Conservation (phyloP, 495 filamentous ascomycete genomes). For the Hyaloscypha bicolor region DNA sequence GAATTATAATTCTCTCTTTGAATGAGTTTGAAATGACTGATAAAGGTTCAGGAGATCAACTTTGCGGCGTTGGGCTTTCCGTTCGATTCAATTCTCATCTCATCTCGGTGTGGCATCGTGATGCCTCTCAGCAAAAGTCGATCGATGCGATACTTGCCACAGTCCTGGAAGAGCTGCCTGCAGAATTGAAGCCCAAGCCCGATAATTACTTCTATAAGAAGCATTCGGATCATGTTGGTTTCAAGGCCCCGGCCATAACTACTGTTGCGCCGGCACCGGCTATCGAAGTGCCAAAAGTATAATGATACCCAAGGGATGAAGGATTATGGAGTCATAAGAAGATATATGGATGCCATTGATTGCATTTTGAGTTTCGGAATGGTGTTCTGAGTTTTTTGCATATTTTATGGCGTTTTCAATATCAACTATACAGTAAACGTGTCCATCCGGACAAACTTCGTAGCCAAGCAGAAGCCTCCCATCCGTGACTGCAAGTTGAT, state of each 20-base stretch:
- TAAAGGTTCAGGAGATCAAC: constrained; percentile 65
- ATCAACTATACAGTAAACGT: constrained; percentile 5
- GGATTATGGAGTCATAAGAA: neutral
- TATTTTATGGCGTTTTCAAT: constrained; percentile 24
- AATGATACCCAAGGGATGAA: constrained; percentile 22
- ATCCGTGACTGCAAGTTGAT: neutral
- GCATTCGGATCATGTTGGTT: constrained; percentile 58
- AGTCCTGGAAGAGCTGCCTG: constrained; percentile 68
- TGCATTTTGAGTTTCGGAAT: constrained; percentile 16
- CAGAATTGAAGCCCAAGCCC: constrained; percentile 66
- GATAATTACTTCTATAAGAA: constrained; percentile 71
- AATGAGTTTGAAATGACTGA: constrained; percentile 2
- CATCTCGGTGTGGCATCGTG: constrained; percentile 88
- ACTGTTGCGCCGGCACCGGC: constrained; percentile 16
- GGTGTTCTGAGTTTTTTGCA: constrained; percentile 25
- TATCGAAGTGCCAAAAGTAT: constrained; percentile 24
- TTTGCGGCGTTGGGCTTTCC: constrained; percentile 72
- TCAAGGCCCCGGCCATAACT: constrained; percentile 47
- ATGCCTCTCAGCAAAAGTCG: constrained; percentile 69
- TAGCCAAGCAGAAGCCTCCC: neutral
- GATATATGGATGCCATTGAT: constrained; percentile 11
- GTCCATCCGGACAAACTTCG: neutral
- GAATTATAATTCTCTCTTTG: constrained; percentile 25
- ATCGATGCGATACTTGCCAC: constrained; percentile 69
- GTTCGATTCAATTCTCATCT: constrained; percentile 77